These are phyloP conservation scores for Megacollybia marginata DNA, from an alignment of 768 basidiomycete species.

Conservation along the genomic window DNA sequence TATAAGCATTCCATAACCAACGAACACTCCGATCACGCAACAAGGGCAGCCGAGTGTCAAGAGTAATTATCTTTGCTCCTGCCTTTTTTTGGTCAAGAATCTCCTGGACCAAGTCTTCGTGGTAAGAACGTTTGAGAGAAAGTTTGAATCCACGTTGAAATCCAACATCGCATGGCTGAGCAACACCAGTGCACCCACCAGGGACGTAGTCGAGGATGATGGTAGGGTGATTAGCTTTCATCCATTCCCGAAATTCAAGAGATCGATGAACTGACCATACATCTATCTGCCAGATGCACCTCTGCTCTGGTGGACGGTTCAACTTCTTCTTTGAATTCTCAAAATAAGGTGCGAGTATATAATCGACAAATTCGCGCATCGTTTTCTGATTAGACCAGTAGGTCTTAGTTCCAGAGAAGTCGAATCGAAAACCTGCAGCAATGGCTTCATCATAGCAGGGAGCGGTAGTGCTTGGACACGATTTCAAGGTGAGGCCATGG, in stretches of 20 bases:
- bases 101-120: not conserved
- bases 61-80: not conserved
- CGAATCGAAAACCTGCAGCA: constrained; percentile 7
- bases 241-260: constrained; percentile 8
- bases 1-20: constrained; percentile 26
- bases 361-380: constrained; percentile 11
- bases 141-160: constrained; percentile 13
- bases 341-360: constrained; percentile 15
- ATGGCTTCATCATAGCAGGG: not conserved
- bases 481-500: constrained; percentile 2
- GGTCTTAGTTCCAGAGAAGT: constrained; percentile 8
- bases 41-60: constrained; percentile 13
- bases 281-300: constrained; percentile 14
- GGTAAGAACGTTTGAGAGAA: constrained; percentile 5
- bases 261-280: constrained; percentile 25
- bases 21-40: constrained; percentile 16
- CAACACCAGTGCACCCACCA: constrained; percentile 7
- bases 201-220: constrained; percentile 11
- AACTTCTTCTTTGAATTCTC: not conserved
- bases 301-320: constrained; percentile 6
- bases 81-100: not conserved
- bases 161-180: constrained; percentile 15
- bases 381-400: not conserved
- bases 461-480: constrained; percentile 3
- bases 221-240: constrained; percentile 1